Evolutionary conservation across 305 asterid genomes (phyloP), one percentile per base, ranked within the genome.

Genomic region (Stenogyne calaminthoides): DNA sequence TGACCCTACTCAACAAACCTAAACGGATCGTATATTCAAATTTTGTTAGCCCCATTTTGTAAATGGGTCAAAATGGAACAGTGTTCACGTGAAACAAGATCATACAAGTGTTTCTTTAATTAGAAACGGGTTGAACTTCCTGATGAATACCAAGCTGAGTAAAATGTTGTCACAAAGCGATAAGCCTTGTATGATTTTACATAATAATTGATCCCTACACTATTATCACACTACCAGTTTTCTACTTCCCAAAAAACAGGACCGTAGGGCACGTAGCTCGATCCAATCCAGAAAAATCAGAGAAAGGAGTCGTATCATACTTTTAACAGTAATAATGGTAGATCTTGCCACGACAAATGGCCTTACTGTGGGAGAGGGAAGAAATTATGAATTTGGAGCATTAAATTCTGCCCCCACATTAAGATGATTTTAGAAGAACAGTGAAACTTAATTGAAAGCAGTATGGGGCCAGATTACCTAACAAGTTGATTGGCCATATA

Each of bases 401-500:
- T 63, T 72, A 15, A 54, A 3, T 52, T 39, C 47, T 25, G 36
- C 39, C 47, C 70, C 64, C 39, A 49, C 58, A 72, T 16, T 49
- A 47, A 22, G 15, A 22, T n/a, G n/a, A n/a, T 19, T 47, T 54
- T 34, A 61, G 51, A n/a, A n/a, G n/a, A 34, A 27, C 42, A 36
- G 29, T 16, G 11, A 27, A 60, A 46, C 8, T 32, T 44, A 71
- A 46, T 47, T 32, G 61, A 49, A 54, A 36, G 25, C 52, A 49
- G 18, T 64, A 52, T 18, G 73, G 78, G 69, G 37, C 73, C 18
- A 6, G 34, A 46, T 44, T 57, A 44, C 60, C 66, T 56, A 74
- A 65, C 77, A 64, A 37, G 42, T 62, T 29, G 65, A 72, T 57
- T 37, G 54, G 12, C 61, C 22, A 47, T 18, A 32, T 15, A 10